Base-by-base conservation (phyloP, 225 moss, liverwort and hornwort species). In the Physcomitrellopsis africana region DNA sequence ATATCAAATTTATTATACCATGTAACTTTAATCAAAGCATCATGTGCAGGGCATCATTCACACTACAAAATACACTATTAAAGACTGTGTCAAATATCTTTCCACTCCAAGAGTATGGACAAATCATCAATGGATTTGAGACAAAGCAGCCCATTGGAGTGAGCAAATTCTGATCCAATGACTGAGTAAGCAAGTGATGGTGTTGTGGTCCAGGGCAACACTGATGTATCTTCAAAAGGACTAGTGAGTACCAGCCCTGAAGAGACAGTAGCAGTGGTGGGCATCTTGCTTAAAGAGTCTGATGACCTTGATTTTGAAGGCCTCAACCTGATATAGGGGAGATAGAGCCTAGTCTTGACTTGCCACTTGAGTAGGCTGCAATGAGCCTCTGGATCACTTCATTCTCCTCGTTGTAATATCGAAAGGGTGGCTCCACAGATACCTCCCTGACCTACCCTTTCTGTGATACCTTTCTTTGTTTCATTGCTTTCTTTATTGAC, bases 311-410 rank as follows among this genome's bases (percentile, higher is more conserved):
- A 87, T 60, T 93, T 99, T 83, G 86, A 89, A 77, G 99, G 99
- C 62, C 78, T 91, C 23, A 61, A 95, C 42, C 86, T 94, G 19
- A 82, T 95, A 67, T 95, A 99, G 76, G 99, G 99, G 60, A 37
- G 32, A 95, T 99, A 72, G 89, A 99, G 77, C 91, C 86, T 59
- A 90, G 86, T 63, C 99, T 95, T 48, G 93, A 95, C 79, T 81
- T 99, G 64, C 95, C 95, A 9, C 81, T 99, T 22, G 90, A 99
- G 83, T 95, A 95, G 99, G 89, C 91, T 58, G 95, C 95, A 27
- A 85, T 92, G 77, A 99, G 92, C 73, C 90, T 99, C 64, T 95
- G 92, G 99, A 99, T 84, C 87, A 95, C 23, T 95, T 99, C 82
- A 65, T 99, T 77, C 99, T 95, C 83, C 75, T 93, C 81, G 77